phyloP scores from a whole-genome alignment of 805 yeast species.

The Starmerella geochares region DNA sequence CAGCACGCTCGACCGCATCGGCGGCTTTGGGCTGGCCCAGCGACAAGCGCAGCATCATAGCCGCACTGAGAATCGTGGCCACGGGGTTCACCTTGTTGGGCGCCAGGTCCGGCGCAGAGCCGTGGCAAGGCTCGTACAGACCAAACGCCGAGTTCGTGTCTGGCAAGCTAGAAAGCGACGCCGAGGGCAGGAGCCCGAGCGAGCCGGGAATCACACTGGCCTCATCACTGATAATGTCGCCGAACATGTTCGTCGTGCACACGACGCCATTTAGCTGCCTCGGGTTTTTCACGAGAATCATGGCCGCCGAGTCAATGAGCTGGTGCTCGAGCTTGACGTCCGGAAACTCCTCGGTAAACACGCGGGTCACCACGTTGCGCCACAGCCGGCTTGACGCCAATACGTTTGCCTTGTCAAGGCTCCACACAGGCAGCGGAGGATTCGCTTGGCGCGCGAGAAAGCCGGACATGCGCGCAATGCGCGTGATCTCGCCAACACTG shows the following conservation, averaged over 20 bases:
- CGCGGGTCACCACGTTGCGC: slow-evolving; percentile 85
- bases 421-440: slow-evolving; percentile 94
- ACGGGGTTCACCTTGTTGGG: slow-evolving; percentile 85
- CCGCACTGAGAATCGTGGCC: slow-evolving; percentile 90
- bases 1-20: slow-evolving; percentile 79
- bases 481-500: slow-evolving; percentile 81
- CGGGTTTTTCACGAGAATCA: slow-evolving; percentile 90
- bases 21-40: slow-evolving; percentile 77
- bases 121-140: slow-evolving; percentile 96
- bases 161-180: slow-evolving; percentile 94
- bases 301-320: slow-evolving; percentile 96
- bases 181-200: slow-evolving; percentile 87
- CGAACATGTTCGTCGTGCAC: slow-evolving; percentile 92
- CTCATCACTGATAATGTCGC: slow-evolving; percentile 96
- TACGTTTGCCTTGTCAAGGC: slow-evolving; percentile 94
- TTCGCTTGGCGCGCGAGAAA: slow-evolving; percentile 84
- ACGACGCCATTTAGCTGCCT: slow-evolving; percentile 85
- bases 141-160: slow-evolving; percentile 92
- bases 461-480: slow-evolving; percentile 98
- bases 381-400: slow-evolving; percentile 92
- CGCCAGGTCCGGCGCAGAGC: slow-evolving; percentile 92
- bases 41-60: slow-evolving; percentile 93
- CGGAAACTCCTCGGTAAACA: slow-evolving; percentile 83
- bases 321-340: slow-evolving; percentile 80
- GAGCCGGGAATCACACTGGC: slow-evolving; percentile 98